Evolutionary conservation across 768 basidiomycete species (phyloP).

Genomic region (Lactifluus rugatus): DNA sequence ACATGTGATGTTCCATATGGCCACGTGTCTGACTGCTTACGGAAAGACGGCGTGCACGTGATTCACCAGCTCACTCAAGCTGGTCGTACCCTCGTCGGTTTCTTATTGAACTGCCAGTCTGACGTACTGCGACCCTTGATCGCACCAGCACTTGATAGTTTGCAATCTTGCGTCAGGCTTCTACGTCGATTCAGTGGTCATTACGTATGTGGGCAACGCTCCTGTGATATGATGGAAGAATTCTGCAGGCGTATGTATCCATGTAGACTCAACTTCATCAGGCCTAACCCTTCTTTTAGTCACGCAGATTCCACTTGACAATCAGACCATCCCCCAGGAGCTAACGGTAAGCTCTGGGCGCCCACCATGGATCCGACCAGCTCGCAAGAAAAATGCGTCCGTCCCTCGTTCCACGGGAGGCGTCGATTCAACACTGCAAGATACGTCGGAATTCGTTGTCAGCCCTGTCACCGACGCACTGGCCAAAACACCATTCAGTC

Average conservation of each 20-base stretch:
- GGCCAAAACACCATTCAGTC: background rate
- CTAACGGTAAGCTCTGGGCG: conserved; percentile 40
- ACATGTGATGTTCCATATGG: background rate
- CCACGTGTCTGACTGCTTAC: conserved; percentile 2
- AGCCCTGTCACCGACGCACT: background rate
- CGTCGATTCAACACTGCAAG: conserved; percentile 7
- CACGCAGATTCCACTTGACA: conserved; percentile 79
- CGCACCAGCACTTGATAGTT: conserved; percentile 71
- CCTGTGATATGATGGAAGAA: conserved; percentile 90
- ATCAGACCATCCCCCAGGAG: conserved; percentile 44
- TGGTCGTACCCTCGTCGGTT: conserved; percentile 80
- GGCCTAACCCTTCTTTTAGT: conserved; percentile 31
- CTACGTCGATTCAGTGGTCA: conserved; percentile 81
- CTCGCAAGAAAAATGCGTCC: conserved; percentile 63
- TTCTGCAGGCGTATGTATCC: conserved; percentile 80
- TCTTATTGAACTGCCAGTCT: conserved; percentile 81
- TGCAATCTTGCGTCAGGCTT: conserved; percentile 83
- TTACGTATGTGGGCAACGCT: conserved; percentile 85
- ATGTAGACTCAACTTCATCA: background rate
- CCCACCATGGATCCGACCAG: conserved; percentile 84
- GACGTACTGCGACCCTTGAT: conserved; percentile 67
- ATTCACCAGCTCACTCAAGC: conserved; percentile 94
- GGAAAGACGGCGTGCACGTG: conserved; percentile 87
- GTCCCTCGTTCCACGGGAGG: conserved; percentile 31
- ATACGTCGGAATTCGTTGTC: conserved; percentile 11